phyloP scores from a whole-genome alignment of 2,329 filamentous ascomycete species.

The Aaosphaeria pasadenensis region DNA sequence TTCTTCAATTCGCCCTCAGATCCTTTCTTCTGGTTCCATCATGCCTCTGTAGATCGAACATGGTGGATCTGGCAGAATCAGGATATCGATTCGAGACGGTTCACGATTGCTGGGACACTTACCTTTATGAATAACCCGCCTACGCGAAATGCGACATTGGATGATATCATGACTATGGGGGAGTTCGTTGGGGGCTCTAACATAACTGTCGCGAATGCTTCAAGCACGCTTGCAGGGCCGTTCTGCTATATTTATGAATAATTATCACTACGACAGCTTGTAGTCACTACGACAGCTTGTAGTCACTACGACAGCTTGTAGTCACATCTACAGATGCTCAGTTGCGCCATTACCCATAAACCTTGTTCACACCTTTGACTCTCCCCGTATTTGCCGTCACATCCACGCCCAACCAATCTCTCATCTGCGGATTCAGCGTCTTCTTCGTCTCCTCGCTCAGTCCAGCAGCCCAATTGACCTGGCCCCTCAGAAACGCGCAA shows the following conservation, averaged over 20 bases:
- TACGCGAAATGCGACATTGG: constrained; percentile 8
- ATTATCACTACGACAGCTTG: too few species aligned
- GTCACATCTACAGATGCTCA: too few species aligned
- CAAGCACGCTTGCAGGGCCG: constrained; percentile 2
- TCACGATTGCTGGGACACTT: constrained; percentile 40
- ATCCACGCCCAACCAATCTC: constrained; percentile 24
- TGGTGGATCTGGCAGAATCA: constrained; percentile 50
- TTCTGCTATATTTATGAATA: constrained; percentile 10
- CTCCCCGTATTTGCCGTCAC: constrained; percentile 10
- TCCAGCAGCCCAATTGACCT: constrained; percentile 33
- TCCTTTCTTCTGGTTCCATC: constrained; percentile 45
- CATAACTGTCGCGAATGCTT: constrained; percentile 3
- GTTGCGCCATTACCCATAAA: constrained; percentile 1
- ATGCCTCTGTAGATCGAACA: constrained; percentile 44
- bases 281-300: too few species aligned
- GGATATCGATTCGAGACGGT: constrained; percentile 31
- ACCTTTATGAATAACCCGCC: constrained; percentile 37
- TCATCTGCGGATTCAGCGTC: constrained; percentile 17
- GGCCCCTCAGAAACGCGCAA: constrained; percentile 22
- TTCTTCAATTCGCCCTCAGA: constrained; percentile 1
- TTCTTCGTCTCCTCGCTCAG: constrained; percentile 25
- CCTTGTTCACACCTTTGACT: constrained; percentile 9
- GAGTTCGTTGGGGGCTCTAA: neutral
- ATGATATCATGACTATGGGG: constrained; percentile 10
- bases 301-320: too few species aligned